Percentiles rank a stretch among this genome's conserved stretches.
Evolutionary conservation across 306 rosid species (phyloP).

Genomic region (Lotus japonicus): DNA sequence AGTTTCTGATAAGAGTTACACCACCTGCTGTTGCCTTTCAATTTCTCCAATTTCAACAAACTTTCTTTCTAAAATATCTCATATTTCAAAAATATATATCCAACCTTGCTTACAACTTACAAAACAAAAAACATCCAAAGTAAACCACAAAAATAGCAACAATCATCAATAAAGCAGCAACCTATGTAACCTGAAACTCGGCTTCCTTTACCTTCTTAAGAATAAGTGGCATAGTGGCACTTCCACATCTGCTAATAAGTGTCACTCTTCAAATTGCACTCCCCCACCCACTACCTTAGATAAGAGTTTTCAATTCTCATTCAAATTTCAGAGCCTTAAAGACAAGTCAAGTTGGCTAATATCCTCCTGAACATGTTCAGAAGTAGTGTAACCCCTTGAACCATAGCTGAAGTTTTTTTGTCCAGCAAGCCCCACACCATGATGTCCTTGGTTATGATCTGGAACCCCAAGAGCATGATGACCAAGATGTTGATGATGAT

Average conservation of each 20-base stretch:
- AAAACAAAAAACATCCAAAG: slow-evolving; percentile 30
- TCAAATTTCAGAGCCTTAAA: slow-evolving; percentile 50
- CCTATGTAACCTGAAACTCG: slow-evolving; percentile 18
- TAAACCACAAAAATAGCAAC: slow-evolving; percentile 14
- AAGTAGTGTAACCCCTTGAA: slow-evolving; percentile 12
- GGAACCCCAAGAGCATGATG: neutral
- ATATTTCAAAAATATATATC: slow-evolving; percentile 20
- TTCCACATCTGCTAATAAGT: slow-evolving; percentile 14
- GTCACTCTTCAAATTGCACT: slow-evolving; percentile 17
- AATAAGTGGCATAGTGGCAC: slow-evolving; percentile 16
- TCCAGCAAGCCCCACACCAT: slow-evolving; percentile 24
- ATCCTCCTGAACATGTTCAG: slow-evolving; percentile 56
- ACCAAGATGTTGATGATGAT: neutral
- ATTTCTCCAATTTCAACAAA: neutral
- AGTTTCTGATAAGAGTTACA: neutral
- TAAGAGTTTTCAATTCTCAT: slow-evolving; percentile 2
- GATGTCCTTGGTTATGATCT: slow-evolving; percentile 24
- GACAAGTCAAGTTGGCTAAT: slow-evolving; percentile 76
- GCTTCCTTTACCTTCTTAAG: slow-evolving; percentile 24
- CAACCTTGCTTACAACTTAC: slow-evolving; percentile 33
- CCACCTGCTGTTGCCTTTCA: neutral
- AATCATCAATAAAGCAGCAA: slow-evolving; percentile 18
- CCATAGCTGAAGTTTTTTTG: slow-evolving; percentile 26
- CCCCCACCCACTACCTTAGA: neutral
- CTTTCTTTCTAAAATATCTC: slow-evolving; percentile 12